Percentiles rank a stretch among this genome's conserved stretches.
These are phyloP conservation scores for Tagetes patula DNA, from an alignment of 129 eudicot genomes.

Conservation along the genomic window DNA sequence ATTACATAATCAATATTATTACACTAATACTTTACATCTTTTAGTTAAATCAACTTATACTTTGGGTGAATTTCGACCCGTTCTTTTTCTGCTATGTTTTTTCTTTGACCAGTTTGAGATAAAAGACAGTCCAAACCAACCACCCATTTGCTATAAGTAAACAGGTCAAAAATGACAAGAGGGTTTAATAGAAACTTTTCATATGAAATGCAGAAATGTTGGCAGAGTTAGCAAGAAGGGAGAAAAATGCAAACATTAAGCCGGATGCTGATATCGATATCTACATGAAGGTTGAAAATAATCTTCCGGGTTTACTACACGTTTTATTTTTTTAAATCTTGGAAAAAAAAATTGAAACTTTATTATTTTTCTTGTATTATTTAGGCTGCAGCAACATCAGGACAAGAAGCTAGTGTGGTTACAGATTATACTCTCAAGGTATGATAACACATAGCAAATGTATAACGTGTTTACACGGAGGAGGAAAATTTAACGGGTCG, in stretches of 20 bases:
- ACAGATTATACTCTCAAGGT: conserved; percentile 86
- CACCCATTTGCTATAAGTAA: neutral
- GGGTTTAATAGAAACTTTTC: conserved; percentile 3
- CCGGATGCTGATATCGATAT: conserved; percentile 87
- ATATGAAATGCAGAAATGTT: conserved; percentile 63
- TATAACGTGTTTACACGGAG: neutral
- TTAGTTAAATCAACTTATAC: neutral
- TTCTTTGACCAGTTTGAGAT: neutral
- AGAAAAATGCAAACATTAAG: conserved; percentile 76
- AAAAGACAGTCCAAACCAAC: neutral
- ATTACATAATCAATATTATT: neutral
- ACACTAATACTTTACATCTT: neutral
- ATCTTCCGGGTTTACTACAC: neutral
- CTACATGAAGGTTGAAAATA: conserved; percentile 67
- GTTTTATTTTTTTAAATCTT: neutral
- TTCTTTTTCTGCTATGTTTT: neutral
- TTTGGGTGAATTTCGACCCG: neutral
- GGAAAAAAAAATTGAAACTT: neutral
- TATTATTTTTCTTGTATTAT: conserved; percentile 10
- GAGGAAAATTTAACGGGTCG: neutral
- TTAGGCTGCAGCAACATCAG: conserved; percentile 73
- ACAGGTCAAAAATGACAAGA: neutral
- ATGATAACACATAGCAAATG: neutral
- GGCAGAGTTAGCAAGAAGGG: conserved; percentile 81
- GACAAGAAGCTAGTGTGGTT: conserved; percentile 72